phyloP scores from a whole-genome alignment of 345 rosid genomes.

The Linum tenue region DNA sequence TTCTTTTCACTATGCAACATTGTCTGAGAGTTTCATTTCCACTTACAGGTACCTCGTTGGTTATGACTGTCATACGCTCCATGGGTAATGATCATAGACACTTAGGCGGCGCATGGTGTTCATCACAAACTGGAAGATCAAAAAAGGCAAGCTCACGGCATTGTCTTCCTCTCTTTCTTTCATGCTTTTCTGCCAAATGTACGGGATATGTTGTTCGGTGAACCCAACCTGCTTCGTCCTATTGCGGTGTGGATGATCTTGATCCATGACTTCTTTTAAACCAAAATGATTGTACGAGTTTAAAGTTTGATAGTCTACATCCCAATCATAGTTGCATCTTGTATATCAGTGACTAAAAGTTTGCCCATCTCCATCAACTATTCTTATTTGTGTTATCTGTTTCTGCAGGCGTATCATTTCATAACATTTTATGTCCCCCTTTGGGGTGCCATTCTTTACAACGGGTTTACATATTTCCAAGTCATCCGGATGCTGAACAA shows the following conservation, averaged over 20 bases:
- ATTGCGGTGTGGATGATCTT: no score
- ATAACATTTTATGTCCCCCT: slow-evolving; percentile 80
- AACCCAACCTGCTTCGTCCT: not conserved
- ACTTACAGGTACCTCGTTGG: slow-evolving; percentile 61
- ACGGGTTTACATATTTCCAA: slow-evolving; percentile 84
- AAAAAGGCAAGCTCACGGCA: slow-evolving; percentile 49
- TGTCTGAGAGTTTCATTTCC: slow-evolving; percentile 13
- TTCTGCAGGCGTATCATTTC: slow-evolving; percentile 79
- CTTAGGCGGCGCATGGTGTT: slow-evolving; percentile 69
- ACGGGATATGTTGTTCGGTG: no score
- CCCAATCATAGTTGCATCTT: not conserved
- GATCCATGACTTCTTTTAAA: no score
- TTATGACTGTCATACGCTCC: slow-evolving; percentile 74
- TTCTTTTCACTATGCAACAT: not conserved
- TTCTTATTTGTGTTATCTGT: not conserved
- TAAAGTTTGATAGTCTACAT: no score
- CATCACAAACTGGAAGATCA: slow-evolving; percentile 72
- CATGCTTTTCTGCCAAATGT: not conserved
- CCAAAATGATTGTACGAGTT: no score
- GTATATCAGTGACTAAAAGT: not conserved
- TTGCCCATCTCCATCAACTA: not conserved
- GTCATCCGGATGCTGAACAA: slow-evolving; percentile 94
- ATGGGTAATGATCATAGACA: slow-evolving; percentile 73
- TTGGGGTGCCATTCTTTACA: slow-evolving; percentile 96
- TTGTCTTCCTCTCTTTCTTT: not conserved